These are phyloP conservation scores for Cladosporium sp. DNA, from an alignment of 2,329 filamentous ascomycete species.

Conservation along the genomic window DNA sequence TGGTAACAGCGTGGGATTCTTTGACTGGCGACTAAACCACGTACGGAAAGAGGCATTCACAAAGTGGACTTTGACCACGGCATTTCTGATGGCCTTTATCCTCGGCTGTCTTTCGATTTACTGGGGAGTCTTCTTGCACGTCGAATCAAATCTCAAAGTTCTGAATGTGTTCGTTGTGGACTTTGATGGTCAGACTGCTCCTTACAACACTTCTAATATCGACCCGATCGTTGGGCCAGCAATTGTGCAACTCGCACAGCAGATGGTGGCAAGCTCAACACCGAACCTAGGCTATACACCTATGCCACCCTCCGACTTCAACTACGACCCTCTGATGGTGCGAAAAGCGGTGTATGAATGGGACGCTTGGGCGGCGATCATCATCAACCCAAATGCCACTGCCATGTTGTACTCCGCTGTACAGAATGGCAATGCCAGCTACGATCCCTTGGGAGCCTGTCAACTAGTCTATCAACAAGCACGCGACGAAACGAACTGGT, in stretches of 20 bases:
- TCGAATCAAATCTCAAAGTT: slow-evolving; percentile 45
- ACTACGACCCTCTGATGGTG: slow-evolving; percentile 53
- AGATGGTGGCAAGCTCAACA: slow-evolving; percentile 37
- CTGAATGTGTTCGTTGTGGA: slow-evolving; percentile 59
- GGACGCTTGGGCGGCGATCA: slow-evolving; percentile 57
- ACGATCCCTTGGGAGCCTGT: slow-evolving; percentile 56
- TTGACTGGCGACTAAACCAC: slow-evolving; percentile 37
- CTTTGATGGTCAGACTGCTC: slow-evolving; percentile 55
- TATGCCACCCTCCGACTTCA: slow-evolving; percentile 48
- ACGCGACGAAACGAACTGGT: slow-evolving; percentile 53
- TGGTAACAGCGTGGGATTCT: slow-evolving; percentile 39
- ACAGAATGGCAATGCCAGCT: slow-evolving; percentile 51
- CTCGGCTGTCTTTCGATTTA: slow-evolving; percentile 56
- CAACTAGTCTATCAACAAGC: slow-evolving; percentile 55
- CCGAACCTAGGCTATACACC: slow-evolving; percentile 50
- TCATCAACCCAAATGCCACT: slow-evolving; percentile 61
- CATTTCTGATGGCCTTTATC: slow-evolving; percentile 54
- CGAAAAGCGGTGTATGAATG: slow-evolving; percentile 57
- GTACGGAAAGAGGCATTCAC: slow-evolving; percentile 37
- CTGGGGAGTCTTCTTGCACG: slow-evolving; percentile 55
- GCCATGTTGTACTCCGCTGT: slow-evolving; percentile 54
- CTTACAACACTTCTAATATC: slow-evolving; percentile 43
- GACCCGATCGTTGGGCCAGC: slow-evolving; percentile 55
- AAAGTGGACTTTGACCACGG: slow-evolving; percentile 42
- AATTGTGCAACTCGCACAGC: slow-evolving; percentile 44